A percentile compares a stretch with the other conserved stretches of the same genome.
These are phyloP conservation scores for Limonomyces culmigenus DNA, from an alignment of 1,284 basidiomycete species.

Conservation along the genomic window DNA sequence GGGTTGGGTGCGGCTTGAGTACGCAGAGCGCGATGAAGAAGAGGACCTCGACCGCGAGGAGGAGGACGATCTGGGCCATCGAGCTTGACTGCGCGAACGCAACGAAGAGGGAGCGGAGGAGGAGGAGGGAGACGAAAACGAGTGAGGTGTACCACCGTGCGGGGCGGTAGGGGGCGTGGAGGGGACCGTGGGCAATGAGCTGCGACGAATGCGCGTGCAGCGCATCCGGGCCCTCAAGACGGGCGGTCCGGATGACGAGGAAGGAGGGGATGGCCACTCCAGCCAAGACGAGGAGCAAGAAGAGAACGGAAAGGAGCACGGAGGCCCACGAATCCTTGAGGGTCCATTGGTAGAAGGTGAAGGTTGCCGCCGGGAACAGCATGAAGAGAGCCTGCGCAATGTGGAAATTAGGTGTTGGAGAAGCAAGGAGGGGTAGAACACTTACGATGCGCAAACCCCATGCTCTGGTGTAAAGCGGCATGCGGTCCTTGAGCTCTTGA, in stretches of 20 bases:
- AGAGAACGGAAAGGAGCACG: conserved; percentile 44
- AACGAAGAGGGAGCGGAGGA: conserved; percentile 57
- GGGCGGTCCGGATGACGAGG: conserved; percentile 25
- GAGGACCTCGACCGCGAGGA: conserved; percentile 52
- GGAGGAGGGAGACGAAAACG: conserved; percentile 32
- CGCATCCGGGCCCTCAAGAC: conserved; percentile 17
- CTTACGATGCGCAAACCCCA: conserved; percentile 46
- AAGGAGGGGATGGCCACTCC: conserved; percentile 27
- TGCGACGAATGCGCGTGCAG: conserved; percentile 20
- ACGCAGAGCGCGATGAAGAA: conserved; percentile 37
- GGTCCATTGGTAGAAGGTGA: conserved; percentile 80
- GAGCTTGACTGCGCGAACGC: conserved; percentile 52
- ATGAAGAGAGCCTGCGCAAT: conserved; percentile 37
- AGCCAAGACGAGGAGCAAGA: conserved; percentile 38
- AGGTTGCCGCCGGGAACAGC: conserved; percentile 55
- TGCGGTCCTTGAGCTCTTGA: conserved; percentile 16
- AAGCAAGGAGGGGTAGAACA: conserved; percentile 4
- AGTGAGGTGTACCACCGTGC: conserved; percentile 42
- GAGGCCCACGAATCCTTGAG: conserved; percentile 76
- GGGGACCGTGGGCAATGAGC: conserved; percentile 24
- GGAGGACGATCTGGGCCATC: conserved; percentile 53
- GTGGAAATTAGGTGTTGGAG: neutral
- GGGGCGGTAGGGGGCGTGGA: conserved; percentile 38
- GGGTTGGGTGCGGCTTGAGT: conserved; percentile 37
- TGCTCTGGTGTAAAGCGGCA: conserved; percentile 29